A percentile compares a stretch with the other conserved stretches of the same genome.
phyloP scores from a whole-genome alignment of 805 yeast species.

The Kluyveromyces starmeri region DNA sequence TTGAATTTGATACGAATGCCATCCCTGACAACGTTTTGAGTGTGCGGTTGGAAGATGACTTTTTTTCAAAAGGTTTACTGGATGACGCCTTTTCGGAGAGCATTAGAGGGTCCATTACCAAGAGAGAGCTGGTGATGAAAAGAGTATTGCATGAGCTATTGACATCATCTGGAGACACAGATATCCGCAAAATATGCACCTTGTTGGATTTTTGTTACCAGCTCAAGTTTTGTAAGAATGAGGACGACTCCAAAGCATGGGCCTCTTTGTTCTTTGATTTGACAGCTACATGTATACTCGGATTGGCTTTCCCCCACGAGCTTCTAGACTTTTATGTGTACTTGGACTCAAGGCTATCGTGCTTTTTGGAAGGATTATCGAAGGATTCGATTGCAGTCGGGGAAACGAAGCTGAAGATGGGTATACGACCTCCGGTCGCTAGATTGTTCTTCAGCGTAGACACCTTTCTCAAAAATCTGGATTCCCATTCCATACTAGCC shows the following conservation, averaged over 20 bases:
- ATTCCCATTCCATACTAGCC: constrained; percentile 17
- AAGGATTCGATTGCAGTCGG: constrained; percentile 13
- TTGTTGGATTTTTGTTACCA: constrained; percentile 22
- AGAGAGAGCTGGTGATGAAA: constrained; percentile 11
- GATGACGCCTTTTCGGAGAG: not conserved
- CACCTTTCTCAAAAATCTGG: constrained; percentile 13
- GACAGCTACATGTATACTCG: constrained; percentile 14
- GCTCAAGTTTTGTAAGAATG: constrained; percentile 12
- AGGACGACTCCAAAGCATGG: constrained; percentile 14
- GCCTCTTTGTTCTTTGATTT: constrained; percentile 18
- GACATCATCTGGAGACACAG: constrained; percentile 4
- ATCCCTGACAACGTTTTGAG: constrained; percentile 1
- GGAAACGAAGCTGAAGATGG: constrained; percentile 18
- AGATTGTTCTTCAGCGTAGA: constrained; percentile 27
- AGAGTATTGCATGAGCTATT: constrained; percentile 13
- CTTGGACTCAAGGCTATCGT: constrained; percentile 22
- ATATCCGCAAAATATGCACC: constrained; percentile 7
- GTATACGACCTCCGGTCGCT: constrained; percentile 25
- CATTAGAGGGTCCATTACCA: not conserved
- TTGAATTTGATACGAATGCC: not conserved
- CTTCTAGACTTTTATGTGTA: constrained; percentile 24
- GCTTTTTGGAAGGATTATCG: constrained; percentile 21
- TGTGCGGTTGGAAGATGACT: not conserved
- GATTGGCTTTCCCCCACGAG: constrained; percentile 20
- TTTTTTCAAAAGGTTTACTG: not conserved